Conservation (phyloP, 1,284 basidiomycete species). For the Porodaedalea pini region DNA sequence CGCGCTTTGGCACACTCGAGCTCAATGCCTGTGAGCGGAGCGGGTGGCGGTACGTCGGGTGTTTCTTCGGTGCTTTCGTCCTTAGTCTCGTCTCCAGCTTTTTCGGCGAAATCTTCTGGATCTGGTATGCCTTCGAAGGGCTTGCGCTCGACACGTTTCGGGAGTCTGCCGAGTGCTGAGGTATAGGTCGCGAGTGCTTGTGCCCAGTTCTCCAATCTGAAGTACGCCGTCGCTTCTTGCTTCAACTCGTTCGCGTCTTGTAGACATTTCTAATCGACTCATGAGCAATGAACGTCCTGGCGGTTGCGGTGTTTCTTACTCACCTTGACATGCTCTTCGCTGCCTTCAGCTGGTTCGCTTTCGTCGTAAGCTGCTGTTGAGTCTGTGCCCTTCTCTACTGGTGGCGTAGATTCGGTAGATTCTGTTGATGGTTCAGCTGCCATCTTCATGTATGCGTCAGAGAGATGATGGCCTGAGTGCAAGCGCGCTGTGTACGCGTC, state of each 20-base stretch:
- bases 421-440: neutral
- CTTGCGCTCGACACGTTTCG: conserved; percentile 35
- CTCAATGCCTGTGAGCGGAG: conserved; percentile 35
- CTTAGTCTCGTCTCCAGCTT: conserved; percentile 9
- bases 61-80: conserved; percentile 18
- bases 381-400: neutral
- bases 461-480: too few species aligned
- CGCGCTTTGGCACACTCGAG: conserved; percentile 52
- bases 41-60: conserved; percentile 19
- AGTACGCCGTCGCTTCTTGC: conserved; percentile 52
- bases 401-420: neutral
- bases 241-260: conserved; percentile 57
- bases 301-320: neutral
- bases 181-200: conserved; percentile 64
- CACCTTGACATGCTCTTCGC: conserved; percentile 11
- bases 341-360: neutral
- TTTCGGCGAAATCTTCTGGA: neutral
- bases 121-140: neutral
- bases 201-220: conserved; percentile 52
- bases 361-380: neutral
- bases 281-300: neutral
- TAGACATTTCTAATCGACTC: conserved; percentile 39
- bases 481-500: too few species aligned
- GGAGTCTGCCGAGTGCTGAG: conserved; percentile 55
- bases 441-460: too few species aligned